Base-by-base conservation (phyloP, 2,329 filamentous ascomycete species). In the Nemania bipapillata region DNA sequence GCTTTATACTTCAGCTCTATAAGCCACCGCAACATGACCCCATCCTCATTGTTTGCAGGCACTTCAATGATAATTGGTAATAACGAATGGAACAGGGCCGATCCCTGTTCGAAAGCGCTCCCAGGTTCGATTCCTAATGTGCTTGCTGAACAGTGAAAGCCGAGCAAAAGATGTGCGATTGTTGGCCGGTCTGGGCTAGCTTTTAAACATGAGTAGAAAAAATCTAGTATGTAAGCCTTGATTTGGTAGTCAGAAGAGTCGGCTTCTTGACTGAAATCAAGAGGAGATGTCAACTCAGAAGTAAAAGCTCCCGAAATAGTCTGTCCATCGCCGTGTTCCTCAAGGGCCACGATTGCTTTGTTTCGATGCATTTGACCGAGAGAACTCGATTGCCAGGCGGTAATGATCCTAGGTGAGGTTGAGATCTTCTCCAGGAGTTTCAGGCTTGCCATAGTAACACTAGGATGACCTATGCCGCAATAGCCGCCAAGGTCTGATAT, bases 121-220 rank as follows among this genome's bases (percentile, higher is more conserved):
- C 89, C 87, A 1, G 89, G 82, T 58, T 91, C 86, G 35, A 96
- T 83, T 26, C 89, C 89, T 2, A 98, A 83, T 9, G 86, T 86
- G 70, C 89, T 90, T 40, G 91, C 87, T 50, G 89, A 88, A 75
- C 93, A 96, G 64, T 87, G 87, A 79, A 99, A 97, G 0, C 96
- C 96, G 4, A 99, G 88, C 1, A 99, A 84, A 53, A 97, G 85
- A 79, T 99, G 96, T 0, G 95, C 96, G 73, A 99, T 90, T 1
- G 91, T 96, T 4, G 96, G 94, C 73, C 90, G 88, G 74, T 91
- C 87, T 0, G 92, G 90, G 28, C 90, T 91, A 37, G 91, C 89
- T 62, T 87, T 86, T 2, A 99, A 85, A 77, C 93, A 97, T 63
- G 90, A 88, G 73, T 92, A 91, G 42, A 99, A 83, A 75, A 99